phyloP scores from a whole-genome alignment of 257 asterid species.

The Solanum lycopersicoides region DNA sequence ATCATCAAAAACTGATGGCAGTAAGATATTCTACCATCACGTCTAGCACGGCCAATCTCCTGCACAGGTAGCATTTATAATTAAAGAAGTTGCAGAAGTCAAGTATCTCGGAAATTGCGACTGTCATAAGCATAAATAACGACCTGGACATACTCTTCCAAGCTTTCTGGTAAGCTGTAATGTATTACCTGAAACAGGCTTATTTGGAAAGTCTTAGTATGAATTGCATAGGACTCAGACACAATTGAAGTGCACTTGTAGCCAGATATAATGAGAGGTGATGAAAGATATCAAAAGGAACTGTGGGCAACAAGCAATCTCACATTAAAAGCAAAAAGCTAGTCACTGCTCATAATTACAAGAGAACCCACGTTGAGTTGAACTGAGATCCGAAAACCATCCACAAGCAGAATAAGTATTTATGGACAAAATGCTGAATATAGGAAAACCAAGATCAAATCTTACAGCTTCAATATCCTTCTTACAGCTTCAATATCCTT shows the following conservation, averaged over 20 bases:
- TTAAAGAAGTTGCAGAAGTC: constrained; percentile 1
- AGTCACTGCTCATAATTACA: background rate
- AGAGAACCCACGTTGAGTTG: background rate
- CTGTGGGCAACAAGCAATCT: background rate
- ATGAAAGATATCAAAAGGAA: background rate
- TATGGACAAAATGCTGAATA: background rate
- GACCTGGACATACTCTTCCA: constrained; percentile 98
- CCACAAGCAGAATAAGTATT: background rate
- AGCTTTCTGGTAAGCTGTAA: constrained; percentile 87
- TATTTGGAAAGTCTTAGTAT: background rate
- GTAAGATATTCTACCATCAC: constrained; percentile 1
- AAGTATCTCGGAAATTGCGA: background rate
- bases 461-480: constrained; percentile 96
- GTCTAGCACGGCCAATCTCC: constrained; percentile 99
- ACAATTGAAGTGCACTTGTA: background rate
- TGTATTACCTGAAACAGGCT: constrained; percentile 70
- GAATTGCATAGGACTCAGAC: background rate
- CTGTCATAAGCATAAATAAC: constrained; percentile 1
- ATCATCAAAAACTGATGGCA: too few relatives aligned
- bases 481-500: constrained; percentile 94
- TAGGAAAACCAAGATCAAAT: constrained; percentile 1
- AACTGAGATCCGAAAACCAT: background rate
- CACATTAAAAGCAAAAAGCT: background rate
- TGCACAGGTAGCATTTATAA: constrained; percentile 10
- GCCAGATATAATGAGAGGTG: background rate